Conservation (phyloP, 176 grass and related monocot species). For the Zizania latifolia region DNA sequence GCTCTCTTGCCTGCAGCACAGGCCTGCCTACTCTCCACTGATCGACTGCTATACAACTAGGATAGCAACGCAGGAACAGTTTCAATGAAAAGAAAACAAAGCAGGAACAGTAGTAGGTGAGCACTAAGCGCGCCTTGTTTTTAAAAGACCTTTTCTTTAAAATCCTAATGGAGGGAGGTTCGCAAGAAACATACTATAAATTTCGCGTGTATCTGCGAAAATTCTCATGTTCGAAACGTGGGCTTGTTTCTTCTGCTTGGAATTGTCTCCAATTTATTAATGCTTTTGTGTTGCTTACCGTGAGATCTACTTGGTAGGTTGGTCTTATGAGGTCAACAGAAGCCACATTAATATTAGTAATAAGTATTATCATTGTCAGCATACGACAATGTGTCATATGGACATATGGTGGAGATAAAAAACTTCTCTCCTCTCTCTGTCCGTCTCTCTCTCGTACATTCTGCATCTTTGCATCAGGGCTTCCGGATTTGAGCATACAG, state of each 20-base stretch:
- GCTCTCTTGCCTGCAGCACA: no score
- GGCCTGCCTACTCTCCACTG: not conserved
- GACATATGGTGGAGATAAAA: not conserved
- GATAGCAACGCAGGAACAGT: not conserved
- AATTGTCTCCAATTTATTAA: not conserved
- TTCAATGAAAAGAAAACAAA: no score
- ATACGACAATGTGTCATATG: slow-evolving; percentile 19
- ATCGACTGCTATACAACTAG: not conserved
- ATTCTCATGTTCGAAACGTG: no score
- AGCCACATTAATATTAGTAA: not conserved
- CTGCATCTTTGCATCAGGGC: not conserved
- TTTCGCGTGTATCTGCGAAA: no score
- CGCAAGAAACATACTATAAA: no score
- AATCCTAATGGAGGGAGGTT: no score
- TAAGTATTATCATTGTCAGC: not conserved
- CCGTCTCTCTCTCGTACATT: not conserved
- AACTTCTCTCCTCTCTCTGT: not conserved
- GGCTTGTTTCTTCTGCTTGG: no score
- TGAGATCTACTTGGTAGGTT: not conserved
- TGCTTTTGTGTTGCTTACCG: not conserved
- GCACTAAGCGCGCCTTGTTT: no score
- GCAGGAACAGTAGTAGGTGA: no score
- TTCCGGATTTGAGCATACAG: slow-evolving; percentile 17
- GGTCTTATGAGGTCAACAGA: not conserved
- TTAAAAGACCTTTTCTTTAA: no score